Percentiles rank a stretch among this genome's conserved stretches.
Conservation (phyloP, 2,329 filamentous ascomycete genomes). For the Juglanconis oblonga region DNA sequence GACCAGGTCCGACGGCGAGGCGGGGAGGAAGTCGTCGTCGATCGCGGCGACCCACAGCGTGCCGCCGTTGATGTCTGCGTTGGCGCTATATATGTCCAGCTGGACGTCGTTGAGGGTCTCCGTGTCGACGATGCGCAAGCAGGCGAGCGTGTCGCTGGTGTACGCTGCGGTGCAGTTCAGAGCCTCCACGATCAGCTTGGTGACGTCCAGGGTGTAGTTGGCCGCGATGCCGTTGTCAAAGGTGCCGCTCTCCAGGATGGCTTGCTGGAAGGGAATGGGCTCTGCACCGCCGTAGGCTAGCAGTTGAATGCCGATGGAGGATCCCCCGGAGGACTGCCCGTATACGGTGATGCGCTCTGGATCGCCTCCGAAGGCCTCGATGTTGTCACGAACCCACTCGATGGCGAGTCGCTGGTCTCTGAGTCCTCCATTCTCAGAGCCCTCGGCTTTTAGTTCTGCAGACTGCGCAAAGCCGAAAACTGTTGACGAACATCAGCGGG, state of each 20-base stretch:
- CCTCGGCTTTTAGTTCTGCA: conserved; percentile 26
- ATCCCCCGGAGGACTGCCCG: conserved; percentile 15
- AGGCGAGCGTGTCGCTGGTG: conserved; percentile 39
- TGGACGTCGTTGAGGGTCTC: conserved; percentile 41
- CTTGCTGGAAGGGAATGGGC: conserved; percentile 42
- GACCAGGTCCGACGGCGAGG: conserved; percentile 39
- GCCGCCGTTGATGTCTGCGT: conserved; percentile 44
- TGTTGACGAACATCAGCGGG: neutral
- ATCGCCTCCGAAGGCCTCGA: conserved; percentile 28
- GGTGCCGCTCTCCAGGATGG: conserved; percentile 44
- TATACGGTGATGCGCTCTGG: conserved; percentile 23
- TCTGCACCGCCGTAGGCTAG: conserved; percentile 44
- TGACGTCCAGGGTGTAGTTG: conserved; percentile 46
- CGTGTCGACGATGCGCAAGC: conserved; percentile 42
- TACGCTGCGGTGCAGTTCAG: conserved; percentile 38
- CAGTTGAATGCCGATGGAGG: conserved; percentile 38
- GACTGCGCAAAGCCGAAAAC: conserved; percentile 30
- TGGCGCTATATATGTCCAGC: conserved; percentile 37
- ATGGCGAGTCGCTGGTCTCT: conserved; percentile 43
- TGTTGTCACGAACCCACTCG: conserved; percentile 43
- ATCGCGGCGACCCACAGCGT: conserved; percentile 50
- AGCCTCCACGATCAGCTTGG: conserved; percentile 37
- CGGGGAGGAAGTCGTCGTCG: conserved; percentile 48
- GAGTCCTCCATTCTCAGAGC: conserved; percentile 43
- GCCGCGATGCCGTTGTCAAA: conserved; percentile 50